Conservation (phyloP, 441 rosid species). For the Pelargonium australe region DNA sequence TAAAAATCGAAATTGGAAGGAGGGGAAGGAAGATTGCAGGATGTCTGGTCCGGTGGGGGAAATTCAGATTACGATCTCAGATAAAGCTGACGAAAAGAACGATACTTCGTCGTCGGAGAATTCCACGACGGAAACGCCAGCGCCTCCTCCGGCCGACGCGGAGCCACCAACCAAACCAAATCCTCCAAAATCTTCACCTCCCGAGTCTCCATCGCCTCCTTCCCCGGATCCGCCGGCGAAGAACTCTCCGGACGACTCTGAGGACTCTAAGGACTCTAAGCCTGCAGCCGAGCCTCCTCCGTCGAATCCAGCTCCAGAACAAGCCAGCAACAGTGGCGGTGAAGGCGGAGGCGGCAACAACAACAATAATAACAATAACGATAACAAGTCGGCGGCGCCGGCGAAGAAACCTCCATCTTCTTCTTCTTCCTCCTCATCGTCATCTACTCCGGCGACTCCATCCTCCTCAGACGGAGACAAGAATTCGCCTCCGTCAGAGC, state of each 20-base stretch:
- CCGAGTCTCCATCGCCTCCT: not conserved
- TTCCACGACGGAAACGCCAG: too few relatives aligned
- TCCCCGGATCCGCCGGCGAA: slow-evolving; percentile 2
- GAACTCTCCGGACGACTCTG: too few relatives aligned
- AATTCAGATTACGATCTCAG: not conserved
- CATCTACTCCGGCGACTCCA: not conserved
- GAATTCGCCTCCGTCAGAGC: not conserved
- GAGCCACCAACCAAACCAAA: not conserved
- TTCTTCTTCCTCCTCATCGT: not conserved
- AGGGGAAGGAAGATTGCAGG: too few relatives aligned
- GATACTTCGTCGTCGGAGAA: not conserved
- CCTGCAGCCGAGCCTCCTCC: slow-evolving; percentile 28
- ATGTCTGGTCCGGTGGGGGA: too few relatives aligned
- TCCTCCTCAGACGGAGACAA: not conserved
- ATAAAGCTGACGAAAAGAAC: not conserved
- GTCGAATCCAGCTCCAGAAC: slow-evolving; percentile 13
- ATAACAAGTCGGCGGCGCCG: not conserved
- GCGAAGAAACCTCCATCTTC: not conserved
- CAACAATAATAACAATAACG: too few relatives aligned
- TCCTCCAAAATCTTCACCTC: slow-evolving; percentile 35
- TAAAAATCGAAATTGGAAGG: too few relatives aligned
- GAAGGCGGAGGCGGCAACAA: too few relatives aligned
- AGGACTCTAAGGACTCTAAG: not conserved
- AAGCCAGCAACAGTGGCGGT: too few relatives aligned
- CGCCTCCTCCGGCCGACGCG: too few relatives aligned